Evolutionary conservation across 2,329 filamentous ascomycete genomes (phyloP).

Genomic region (Pseudogymnoascus sp.): DNA sequence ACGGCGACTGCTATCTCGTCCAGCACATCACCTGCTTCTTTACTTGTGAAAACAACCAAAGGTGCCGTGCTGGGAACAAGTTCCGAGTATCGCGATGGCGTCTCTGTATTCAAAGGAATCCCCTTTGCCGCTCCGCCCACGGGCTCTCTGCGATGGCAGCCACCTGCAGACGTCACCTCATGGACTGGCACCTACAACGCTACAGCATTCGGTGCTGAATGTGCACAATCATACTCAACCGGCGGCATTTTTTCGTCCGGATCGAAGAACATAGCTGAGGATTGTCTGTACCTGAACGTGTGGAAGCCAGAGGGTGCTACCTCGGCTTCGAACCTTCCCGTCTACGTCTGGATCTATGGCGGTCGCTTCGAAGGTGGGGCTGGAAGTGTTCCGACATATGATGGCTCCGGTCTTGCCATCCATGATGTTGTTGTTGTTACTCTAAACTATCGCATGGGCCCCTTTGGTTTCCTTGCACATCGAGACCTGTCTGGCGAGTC

Average conservation of each 20-base stretch:
- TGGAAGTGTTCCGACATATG: constrained; percentile 32
- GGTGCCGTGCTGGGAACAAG: constrained; percentile 19
- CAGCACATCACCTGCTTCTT: not conserved
- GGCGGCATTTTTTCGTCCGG: constrained; percentile 15
- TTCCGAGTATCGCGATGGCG: constrained; percentile 20
- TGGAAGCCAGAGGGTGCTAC: constrained; percentile 21
- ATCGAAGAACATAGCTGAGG: constrained; percentile 28
- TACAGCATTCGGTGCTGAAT: constrained; percentile 19
- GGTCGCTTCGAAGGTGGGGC: constrained; percentile 33
- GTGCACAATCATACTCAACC: constrained; percentile 19
- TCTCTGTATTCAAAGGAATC: constrained; percentile 23
- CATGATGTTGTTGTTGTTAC: constrained; percentile 37
- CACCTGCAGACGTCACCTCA: constrained; percentile 11
- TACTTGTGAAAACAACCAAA: constrained; percentile 13
- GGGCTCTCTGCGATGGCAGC: constrained; percentile 16
- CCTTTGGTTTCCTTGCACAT: constrained; percentile 23
- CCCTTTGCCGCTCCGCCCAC: constrained; percentile 19
- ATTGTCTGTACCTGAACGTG: constrained; percentile 30
- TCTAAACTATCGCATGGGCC: constrained; percentile 37
- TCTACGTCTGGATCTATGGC: constrained; percentile 36
- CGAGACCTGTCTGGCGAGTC: constrained; percentile 39
- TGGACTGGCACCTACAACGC: constrained; percentile 15
- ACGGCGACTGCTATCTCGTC: not conserved
- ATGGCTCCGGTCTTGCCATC: constrained; percentile 33
- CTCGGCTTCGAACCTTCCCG: constrained; percentile 27